Conservation (phyloP, 139 green algal genomes). For the Picochlorum sp. region DNA sequence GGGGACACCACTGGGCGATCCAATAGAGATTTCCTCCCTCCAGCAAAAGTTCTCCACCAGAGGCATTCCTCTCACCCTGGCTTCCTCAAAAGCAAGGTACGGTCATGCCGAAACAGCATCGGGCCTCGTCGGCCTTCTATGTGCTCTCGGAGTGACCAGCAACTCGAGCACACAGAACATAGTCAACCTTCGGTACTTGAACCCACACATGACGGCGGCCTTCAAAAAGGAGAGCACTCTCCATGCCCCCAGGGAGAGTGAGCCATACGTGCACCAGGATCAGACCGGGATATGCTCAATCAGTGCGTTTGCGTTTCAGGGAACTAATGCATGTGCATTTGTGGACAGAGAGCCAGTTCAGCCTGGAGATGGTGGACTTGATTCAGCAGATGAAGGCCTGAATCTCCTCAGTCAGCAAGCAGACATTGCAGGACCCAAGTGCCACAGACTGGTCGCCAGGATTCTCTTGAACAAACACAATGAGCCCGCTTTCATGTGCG, state of each 20-base stretch:
- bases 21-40: constrained; percentile 67
- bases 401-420: no score
- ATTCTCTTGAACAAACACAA: no score
- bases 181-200: background rate
- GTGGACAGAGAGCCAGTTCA: background rate
- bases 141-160: background rate
- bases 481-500: no score
- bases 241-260: no score
- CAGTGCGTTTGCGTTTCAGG: constrained; percentile 35
- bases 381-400: no score
- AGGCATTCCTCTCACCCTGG: constrained; percentile 10
- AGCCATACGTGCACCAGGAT: no score
- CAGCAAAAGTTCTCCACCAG: background rate
- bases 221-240: no score
- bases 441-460: no score
- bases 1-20: constrained; percentile 70
- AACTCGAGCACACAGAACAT: background rate
- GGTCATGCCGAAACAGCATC: constrained; percentile 68
- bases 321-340: constrained; percentile 40
- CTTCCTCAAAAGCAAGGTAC: constrained; percentile 51
- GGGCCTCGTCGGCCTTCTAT: constrained; percentile 43
- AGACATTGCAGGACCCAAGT: no score
- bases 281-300: background rate
- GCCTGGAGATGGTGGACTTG: no score
- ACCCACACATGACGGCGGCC: background rate